These are phyloP conservation scores for Candida railenensis DNA, from an alignment of 805 yeast genomes.

Conservation along the genomic window DNA sequence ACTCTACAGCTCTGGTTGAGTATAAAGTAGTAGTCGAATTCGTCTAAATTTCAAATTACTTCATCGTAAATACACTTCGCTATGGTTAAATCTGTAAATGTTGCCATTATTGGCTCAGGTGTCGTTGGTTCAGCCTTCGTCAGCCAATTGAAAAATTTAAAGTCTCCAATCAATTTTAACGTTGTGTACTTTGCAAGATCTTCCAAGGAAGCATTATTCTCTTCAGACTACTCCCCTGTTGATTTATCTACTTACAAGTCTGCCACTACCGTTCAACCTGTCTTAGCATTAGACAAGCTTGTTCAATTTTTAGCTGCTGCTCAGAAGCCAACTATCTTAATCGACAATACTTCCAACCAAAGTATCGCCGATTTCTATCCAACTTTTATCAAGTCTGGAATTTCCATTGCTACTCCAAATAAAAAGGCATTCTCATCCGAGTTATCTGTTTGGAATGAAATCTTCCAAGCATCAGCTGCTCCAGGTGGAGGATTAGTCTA, in stretches of 20 bases:
- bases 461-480: slow-evolving; percentile 55
- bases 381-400: slow-evolving; percentile 66
- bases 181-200: slow-evolving; percentile 76
- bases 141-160: slow-evolving; percentile 68
- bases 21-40: too few species aligned
- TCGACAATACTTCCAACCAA: slow-evolving; percentile 92
- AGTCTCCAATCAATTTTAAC: slow-evolving; percentile 64
- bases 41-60: too few species aligned
- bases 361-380: slow-evolving; percentile 77
- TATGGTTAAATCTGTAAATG: slow-evolving; percentile 38
- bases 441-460: slow-evolving; percentile 69
- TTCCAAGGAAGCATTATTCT: slow-evolving; percentile 65
- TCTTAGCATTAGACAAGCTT: slow-evolving; percentile 58
- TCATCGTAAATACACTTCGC: neutral
- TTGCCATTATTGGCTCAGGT: slow-evolving; percentile 71
- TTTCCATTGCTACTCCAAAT: slow-evolving; percentile 97
- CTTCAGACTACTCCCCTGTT: slow-evolving; percentile 70
- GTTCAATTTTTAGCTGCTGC: slow-evolving; percentile 63
- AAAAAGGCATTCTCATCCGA: slow-evolving; percentile 93
- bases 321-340: slow-evolving; percentile 73
- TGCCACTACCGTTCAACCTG: slow-evolving; percentile 45
- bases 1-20: neutral
- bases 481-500: slow-evolving; percentile 72
- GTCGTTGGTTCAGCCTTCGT: slow-evolving; percentile 93
- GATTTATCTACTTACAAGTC: slow-evolving; percentile 60